phyloP scores from a whole-genome alignment of 129 eudicot species.

The Ambrosia artemisiifolia region DNA sequence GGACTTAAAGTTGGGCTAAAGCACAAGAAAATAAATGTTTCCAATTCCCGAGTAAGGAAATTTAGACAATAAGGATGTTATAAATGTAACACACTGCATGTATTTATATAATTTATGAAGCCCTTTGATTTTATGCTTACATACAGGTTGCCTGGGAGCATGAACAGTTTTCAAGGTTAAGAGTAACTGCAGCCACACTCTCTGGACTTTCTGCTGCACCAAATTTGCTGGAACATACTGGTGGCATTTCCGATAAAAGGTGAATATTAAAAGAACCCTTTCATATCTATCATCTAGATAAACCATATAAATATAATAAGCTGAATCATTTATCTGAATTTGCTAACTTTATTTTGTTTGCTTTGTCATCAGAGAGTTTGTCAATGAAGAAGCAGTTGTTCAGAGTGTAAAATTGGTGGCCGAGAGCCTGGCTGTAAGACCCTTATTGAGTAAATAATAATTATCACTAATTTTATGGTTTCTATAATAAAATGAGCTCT shows the following conservation, averaged over 20 bases:
- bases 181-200: conserved; percentile 93
- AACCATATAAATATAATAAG: background rate
- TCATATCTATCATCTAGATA: conserved; percentile 5
- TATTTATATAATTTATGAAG: background rate
- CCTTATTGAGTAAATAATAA: background rate
- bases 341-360: conserved; percentile 9
- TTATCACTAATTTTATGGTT: background rate
- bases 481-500: background rate
- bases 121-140: conserved; percentile 24
- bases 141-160: conserved; percentile 98
- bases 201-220: conserved; percentile 81
- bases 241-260: conserved; percentile 82
- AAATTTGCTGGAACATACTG: conserved; percentile 63
- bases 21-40: conserved; percentile 96
- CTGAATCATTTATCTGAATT: conserved; percentile 11
- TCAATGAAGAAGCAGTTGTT: conserved; percentile 59
- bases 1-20: conserved; percentile 86
- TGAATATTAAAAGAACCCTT: conserved; percentile 23
- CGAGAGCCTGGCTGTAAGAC: conserved; percentile 85
- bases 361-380: conserved; percentile 42
- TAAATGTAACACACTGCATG: background rate
- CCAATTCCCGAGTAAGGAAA: conserved; percentile 82
- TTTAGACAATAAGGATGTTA: background rate
- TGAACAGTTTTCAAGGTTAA: conserved; percentile 92
- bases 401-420: conserved; percentile 77